phyloP scores from a whole-genome alignment of 441 rosid species.

The Eutrema salsugineum region DNA sequence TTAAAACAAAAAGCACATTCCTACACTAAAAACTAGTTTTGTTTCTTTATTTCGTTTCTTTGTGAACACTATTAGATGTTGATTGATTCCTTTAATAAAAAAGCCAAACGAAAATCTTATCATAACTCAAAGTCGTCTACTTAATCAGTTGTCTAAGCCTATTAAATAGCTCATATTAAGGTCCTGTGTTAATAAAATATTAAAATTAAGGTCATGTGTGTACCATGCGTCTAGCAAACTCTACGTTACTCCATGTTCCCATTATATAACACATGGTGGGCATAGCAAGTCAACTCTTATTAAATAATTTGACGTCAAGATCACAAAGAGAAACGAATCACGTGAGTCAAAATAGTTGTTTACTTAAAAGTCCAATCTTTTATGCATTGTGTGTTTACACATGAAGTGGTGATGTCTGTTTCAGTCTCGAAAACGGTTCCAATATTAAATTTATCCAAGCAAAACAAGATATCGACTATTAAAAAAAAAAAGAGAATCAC shows the following conservation, averaged over 20 bases:
- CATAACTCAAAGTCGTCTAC: background rate
- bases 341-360: background rate
- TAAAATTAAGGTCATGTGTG: background rate
- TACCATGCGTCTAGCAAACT: background rate
- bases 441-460: background rate
- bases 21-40: too few relatives aligned
- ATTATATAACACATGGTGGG: slow-evolving; percentile 10
- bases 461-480: too few relatives aligned
- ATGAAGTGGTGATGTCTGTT: slow-evolving; percentile 2
- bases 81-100: background rate
- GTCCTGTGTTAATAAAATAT: too few relatives aligned
- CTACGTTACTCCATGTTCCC: background rate
- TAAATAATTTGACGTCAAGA: slow-evolving; percentile 7
- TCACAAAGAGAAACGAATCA: background rate
- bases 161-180: background rate
- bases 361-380: background rate
- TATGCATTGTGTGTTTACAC: background rate
- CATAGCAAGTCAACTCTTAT: slow-evolving; percentile 22
- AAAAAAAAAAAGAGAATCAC: background rate
- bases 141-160: background rate
- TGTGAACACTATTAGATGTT: background rate
- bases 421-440: background rate
- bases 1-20: too few relatives aligned
- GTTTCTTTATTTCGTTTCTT: background rate
- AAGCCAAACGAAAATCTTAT: background rate